A percentile compares a stretch with the other conserved stretches of the same genome.
Evolutionary conservation across 257 asterid species (phyloP).

Genomic region (Paulownia fortunei): DNA sequence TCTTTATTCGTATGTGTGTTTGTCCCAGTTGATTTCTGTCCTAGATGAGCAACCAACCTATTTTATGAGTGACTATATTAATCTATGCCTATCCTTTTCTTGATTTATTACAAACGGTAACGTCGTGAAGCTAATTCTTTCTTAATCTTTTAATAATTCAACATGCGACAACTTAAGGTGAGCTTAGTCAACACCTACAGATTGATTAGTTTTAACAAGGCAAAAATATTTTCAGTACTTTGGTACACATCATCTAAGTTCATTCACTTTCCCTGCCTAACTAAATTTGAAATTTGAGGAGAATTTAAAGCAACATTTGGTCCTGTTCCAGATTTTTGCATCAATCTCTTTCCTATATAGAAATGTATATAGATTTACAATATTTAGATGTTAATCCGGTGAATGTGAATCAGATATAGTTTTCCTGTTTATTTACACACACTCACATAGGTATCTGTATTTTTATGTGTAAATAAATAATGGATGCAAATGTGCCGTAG

Average conservation of each 20-base stretch:
- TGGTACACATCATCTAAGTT: neutral
- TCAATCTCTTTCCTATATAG: no score
- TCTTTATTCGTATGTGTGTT: neutral
- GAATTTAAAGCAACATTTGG: neutral
- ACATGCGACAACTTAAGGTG: no score
- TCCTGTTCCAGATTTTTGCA: no score
- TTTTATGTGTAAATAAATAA: no score
- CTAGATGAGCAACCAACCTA: neutral
- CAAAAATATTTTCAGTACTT: neutral
- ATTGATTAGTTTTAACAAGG: neutral
- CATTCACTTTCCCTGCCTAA: conserved; percentile 10
- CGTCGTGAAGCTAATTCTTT: neutral
- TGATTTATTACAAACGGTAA: neutral
- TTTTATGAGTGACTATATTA: neutral
- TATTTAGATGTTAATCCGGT: no score
- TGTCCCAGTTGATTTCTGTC: neutral
- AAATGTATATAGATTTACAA: no score
- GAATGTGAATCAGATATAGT: no score
- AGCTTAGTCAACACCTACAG: neutral
- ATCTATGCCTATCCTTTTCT: neutral
- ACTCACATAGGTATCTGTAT: no score
- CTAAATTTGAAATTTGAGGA: neutral
- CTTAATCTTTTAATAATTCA: neutral
- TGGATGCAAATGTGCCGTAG: no score
- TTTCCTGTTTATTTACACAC: no score